Evolutionary conservation across 805 yeast genomes (phyloP), one percentile per base, ranked within the genome.

Genomic region (Pichia cabralensis): DNA sequence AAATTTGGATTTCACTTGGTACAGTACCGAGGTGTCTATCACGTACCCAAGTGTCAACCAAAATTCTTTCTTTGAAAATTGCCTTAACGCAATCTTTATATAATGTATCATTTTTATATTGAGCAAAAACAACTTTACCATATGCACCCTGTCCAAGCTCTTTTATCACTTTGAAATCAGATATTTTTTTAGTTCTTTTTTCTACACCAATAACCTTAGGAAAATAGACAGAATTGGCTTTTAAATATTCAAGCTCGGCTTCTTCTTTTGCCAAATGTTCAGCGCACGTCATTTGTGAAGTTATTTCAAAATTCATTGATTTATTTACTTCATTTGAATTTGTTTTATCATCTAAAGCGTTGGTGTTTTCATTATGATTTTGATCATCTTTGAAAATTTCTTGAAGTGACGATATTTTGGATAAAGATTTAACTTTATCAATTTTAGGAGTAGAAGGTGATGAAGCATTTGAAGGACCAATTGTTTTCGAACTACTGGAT

Each of bases 41-140:
- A 36, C 97, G 67, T 3, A 86, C 95, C 98, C 98, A 92, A 0
- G 97, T 86, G 55, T 92, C 98, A 9, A 92, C 96, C 48, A 92
- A 64, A 48, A 92, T 92, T 38, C 95, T 70, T 46, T 85, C 95
- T 50, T 92, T 92, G 52, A 83, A 81, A 32, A 92, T 92, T 47
- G 94, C 76, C 56, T 92, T 92, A 39, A 88, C 73, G 13, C 92
- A 83, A 26, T 85, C 79, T 41, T 67, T 71, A 53, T 82, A 78
- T 2, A 58, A 58, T 1, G 71, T 67, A 45, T 81, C 85, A 19
- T 67, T 64, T 30, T 69, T 71, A 49, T 79, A 81, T 53, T 71
- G 71, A 4, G 83, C 92, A 17, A 84, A 65, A 18, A 84, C 79
- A 14, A 92, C 98, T 51, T 84, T 83, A 10, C 98, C 98, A 51